Conservation (phyloP, 768 basidiomycete species). For the Exidia glandulosa region DNA sequence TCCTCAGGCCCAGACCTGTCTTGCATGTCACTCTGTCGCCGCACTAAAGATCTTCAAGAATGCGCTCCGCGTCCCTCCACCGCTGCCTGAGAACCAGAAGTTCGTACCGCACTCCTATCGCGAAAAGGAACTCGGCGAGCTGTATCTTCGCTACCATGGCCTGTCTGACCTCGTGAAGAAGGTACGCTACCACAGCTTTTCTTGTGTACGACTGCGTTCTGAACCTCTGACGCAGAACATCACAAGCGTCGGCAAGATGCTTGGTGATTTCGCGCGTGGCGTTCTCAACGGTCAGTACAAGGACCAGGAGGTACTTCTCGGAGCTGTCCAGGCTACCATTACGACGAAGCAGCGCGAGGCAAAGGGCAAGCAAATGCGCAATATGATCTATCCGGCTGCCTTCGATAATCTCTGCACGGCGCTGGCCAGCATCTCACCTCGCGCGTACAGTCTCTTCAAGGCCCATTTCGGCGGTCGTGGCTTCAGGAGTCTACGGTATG, state of each 20-base stretch:
- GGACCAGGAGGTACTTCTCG: conserved; percentile 7
- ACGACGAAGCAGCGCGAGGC: conserved; percentile 5
- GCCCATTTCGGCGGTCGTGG: conserved; percentile 10
- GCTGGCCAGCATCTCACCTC: conserved; percentile 6
- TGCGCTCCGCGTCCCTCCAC: neutral
- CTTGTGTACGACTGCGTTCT: no score
- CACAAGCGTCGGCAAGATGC: neutral
- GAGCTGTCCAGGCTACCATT: conserved; percentile 11
- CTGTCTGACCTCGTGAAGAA: conserved; percentile 8
- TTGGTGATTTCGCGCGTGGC: conserved; percentile 11
- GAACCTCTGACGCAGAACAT: no score
- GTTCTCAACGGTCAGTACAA: conserved; percentile 10
- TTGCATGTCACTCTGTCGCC: conserved; percentile 6
- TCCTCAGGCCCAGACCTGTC: no score
- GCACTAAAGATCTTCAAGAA: conserved; percentile 6
- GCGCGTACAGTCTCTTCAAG: conserved; percentile 9
- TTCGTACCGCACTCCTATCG: conserved; percentile 8
- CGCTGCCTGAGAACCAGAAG: conserved; percentile 8
- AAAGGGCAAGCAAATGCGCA: conserved; percentile 7
- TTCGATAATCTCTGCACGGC: conserved; percentile 11
- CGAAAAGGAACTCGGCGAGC: conserved; percentile 4
- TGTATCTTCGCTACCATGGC: conserved; percentile 9
- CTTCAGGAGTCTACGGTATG: conserved; percentile 7
- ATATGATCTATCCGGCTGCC: conserved; percentile 9
- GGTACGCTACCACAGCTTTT: conserved; percentile 4